These are phyloP conservation scores for Galium porrigens DNA, from an alignment of 305 asterid genomes.

Conservation along the genomic window DNA sequence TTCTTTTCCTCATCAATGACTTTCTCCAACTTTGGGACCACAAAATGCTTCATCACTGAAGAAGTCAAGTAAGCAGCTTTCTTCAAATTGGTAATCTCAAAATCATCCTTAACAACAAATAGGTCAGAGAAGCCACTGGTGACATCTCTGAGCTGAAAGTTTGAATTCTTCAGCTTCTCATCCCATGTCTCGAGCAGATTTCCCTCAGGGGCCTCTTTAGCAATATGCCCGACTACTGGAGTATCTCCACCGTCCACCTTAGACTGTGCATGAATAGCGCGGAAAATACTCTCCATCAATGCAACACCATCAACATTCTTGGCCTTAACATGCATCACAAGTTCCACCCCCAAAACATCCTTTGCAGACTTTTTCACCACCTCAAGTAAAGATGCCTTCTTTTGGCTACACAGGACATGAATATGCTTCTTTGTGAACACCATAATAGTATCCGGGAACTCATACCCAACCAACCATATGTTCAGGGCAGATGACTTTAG, in stretches of 20 bases:
- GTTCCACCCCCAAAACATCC: conserved; percentile 31
- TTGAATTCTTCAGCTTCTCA: conserved; percentile 35
- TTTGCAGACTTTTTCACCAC: conserved; percentile 39
- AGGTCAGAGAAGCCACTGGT: conserved; percentile 46
- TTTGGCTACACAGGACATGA: conserved; percentile 56
- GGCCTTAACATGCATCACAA: conserved; percentile 41
- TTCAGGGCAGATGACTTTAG: conserved; percentile 56
- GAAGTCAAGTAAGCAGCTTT: conserved; percentile 66
- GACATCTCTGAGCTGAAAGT: conserved; percentile 36
- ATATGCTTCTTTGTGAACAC: conserved; percentile 42
- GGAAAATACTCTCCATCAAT: conserved; percentile 35
- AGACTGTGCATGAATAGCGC: conserved; percentile 24
- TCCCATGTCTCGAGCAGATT: conserved; percentile 44
- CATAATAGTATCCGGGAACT: conserved; percentile 68
- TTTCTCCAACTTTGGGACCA: conserved; percentile 56
- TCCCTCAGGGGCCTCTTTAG: conserved; percentile 57
- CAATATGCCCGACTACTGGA: conserved; percentile 37
- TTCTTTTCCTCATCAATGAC: conserved; percentile 54
- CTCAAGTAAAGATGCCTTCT: conserved; percentile 51
- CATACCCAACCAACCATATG: conserved; percentile 70
- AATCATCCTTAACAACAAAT: conserved; percentile 47
- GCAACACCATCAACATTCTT: conserved; percentile 43
- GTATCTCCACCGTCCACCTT: conserved; percentile 22
- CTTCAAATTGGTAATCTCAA: conserved; percentile 39
- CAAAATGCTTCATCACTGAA: conserved; percentile 48